Conservation (phyloP, 345 rosid genomes). For the Balakata baccata region DNA sequence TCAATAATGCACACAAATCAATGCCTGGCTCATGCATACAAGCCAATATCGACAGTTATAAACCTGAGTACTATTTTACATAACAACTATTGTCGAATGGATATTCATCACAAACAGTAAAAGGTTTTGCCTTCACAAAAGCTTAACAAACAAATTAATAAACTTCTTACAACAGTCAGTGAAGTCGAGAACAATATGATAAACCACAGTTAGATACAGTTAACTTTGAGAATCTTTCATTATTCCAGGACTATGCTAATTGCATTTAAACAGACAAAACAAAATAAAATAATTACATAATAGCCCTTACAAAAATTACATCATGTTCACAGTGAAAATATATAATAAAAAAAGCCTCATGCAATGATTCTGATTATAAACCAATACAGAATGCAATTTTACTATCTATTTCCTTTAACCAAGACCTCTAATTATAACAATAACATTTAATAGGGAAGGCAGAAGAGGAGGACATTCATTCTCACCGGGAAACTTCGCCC, state of each 20-base stretch:
- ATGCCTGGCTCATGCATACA: neutral
- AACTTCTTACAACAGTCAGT: neutral
- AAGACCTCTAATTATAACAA: neutral
- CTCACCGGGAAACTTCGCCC: constrained; percentile 84
- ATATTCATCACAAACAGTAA: neutral
- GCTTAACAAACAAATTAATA: neutral
- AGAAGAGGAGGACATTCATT: neutral
- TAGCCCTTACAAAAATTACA: neutral
- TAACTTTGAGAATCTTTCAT: neutral
- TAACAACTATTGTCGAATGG: neutral
- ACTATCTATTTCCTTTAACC: neutral
- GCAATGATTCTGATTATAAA: neutral
- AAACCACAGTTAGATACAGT: neutral
- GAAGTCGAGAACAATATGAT: neutral
- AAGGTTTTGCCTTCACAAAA: neutral
- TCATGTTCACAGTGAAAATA: neutral
- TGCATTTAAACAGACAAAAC: neutral
- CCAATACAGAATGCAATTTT: neutral
- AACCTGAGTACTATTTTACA: neutral
- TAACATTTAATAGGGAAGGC: neutral
- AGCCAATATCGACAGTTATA: neutral
- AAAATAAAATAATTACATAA: neutral
- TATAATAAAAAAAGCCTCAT: too few relatives aligned
- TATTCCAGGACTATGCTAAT: neutral
- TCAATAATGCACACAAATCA: neutral